These are phyloP conservation scores for Cryoendolithus antarcticus DNA, from an alignment of 2,329 filamentous ascomycete genomes.

Conservation along the genomic window DNA sequence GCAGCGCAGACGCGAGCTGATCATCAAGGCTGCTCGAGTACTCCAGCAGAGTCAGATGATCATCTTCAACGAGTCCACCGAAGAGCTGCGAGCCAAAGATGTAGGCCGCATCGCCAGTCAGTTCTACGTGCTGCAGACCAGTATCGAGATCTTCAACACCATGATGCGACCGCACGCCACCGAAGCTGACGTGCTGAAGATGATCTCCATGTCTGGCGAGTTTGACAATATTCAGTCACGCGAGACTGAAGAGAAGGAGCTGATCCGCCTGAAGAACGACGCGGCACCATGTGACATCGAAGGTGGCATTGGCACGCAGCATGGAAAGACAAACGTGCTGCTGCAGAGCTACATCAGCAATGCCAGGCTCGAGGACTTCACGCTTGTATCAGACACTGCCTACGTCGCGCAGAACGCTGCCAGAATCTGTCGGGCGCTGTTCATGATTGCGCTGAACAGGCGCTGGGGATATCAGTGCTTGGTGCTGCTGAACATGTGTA, in stretches of 20 bases:
- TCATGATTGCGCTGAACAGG: slow-evolving; percentile 93
- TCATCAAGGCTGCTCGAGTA: slow-evolving; percentile 76
- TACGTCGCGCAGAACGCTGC: slow-evolving; percentile 95
- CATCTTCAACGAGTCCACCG: slow-evolving; percentile 89
- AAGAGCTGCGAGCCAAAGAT: slow-evolving; percentile 87
- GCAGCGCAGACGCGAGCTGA: slow-evolving; percentile 69
- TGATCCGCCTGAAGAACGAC: slow-evolving; percentile 60
- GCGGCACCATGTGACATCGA: slow-evolving; percentile 66
- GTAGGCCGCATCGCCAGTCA: slow-evolving; percentile 94
- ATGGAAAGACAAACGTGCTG: slow-evolving; percentile 90
- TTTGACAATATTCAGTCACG: slow-evolving; percentile 94
- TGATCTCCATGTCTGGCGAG: slow-evolving; percentile 96
- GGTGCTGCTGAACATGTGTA: slow-evolving; percentile 79
- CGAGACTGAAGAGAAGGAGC: slow-evolving; percentile 79
- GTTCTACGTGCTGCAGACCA: slow-evolving; percentile 88
- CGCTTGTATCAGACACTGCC: slow-evolving; percentile 77
- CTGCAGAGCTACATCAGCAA: slow-evolving; percentile 89
- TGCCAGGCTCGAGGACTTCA: slow-evolving; percentile 82
- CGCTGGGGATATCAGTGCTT: slow-evolving; percentile 93
- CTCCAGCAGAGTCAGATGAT: slow-evolving; percentile 96
- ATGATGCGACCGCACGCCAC: slow-evolving; percentile 80
- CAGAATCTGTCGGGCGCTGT: slow-evolving; percentile 84
- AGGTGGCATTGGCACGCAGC: slow-evolving; percentile 52
- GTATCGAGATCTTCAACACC: slow-evolving; percentile 89
- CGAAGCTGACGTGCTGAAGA: slow-evolving; percentile 84